Conservation (phyloP, 495 filamentous ascomycete species). For the Talaromyces wortmannii region DNA sequence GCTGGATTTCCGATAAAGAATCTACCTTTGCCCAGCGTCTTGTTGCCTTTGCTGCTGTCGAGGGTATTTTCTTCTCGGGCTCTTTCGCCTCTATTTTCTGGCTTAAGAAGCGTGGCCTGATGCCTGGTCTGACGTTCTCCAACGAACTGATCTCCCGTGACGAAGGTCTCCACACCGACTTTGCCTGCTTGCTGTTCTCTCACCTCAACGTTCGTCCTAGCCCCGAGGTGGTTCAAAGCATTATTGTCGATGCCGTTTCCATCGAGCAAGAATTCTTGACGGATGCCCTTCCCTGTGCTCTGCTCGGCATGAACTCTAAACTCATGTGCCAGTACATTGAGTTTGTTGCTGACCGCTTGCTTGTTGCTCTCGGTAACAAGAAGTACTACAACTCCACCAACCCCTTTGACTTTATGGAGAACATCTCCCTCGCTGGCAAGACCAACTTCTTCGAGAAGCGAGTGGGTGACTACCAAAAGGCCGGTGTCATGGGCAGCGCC, state of each 20-base stretch:
- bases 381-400: conserved; percentile 91
- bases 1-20: conserved; percentile 87
- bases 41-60: conserved; percentile 94
- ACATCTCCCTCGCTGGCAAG: conserved; percentile 96
- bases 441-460: conserved; percentile 99
- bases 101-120: conserved; percentile 99
- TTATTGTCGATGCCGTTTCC: conserved; percentile 87
- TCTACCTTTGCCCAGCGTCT: conserved; percentile 94
- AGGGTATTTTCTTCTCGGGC: conserved; percentile 99
- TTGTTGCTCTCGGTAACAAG: conserved; percentile 84
- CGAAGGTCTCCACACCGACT: conserved; percentile 98
- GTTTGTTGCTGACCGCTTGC: conserved; percentile 94
- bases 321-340: conserved; percentile 99
- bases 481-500: conserved; percentile 93
- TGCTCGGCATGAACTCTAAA: conserved; percentile 94
- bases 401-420: conserved; percentile 99
- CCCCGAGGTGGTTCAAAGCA: conserved; percentile 70
- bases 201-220: conserved; percentile 87
- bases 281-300: conserved; percentile 82
- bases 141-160: conserved; percentile 99
- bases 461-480: conserved; percentile 98
- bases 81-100: conserved; percentile 99
- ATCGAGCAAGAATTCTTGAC: conserved; percentile 99
- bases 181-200: conserved; percentile 92
- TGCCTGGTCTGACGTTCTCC: conserved; percentile 97